A percentile compares a stretch with the other conserved stretches of the same genome.
These are phyloP conservation scores for Fusarium citri DNA, from an alignment of 2,329 filamentous ascomycete species.

Conservation along the genomic window DNA sequence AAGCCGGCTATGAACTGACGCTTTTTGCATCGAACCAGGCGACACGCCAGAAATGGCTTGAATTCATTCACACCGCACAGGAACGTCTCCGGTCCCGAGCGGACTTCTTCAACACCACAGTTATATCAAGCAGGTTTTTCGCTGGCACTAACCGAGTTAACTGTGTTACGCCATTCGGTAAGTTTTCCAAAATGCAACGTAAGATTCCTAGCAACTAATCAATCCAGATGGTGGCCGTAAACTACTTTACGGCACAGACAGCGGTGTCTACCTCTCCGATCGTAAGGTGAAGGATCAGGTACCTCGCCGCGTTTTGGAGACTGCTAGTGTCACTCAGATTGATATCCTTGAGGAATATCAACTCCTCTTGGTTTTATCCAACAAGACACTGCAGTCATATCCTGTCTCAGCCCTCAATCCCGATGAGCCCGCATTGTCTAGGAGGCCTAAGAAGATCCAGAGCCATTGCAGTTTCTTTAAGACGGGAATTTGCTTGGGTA, in stretches of 20 bases:
- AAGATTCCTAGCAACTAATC: constrained; percentile 33
- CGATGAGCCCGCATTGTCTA: constrained; percentile 82
- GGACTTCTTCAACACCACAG: constrained; percentile 85
- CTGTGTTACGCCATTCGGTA: constrained; percentile 91
- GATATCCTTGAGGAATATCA: constrained; percentile 97
- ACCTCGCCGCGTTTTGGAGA: constrained; percentile 87
- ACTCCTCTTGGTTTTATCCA: constrained; percentile 88
- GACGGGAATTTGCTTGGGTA: constrained; percentile 91
- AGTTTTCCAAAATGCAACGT: constrained; percentile 49
- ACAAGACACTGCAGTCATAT: constrained; percentile 93
- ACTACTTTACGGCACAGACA: constrained; percentile 93
- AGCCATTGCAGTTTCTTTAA: constrained; percentile 99
- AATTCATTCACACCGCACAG: constrained; percentile 93
- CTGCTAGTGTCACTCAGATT: constrained; percentile 89
- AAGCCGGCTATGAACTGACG: constrained; percentile 92
- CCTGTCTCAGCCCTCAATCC: constrained; percentile 87
- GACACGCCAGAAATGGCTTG: constrained; percentile 95
- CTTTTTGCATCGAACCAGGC: constrained; percentile 88
- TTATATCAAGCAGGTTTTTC: constrained; percentile 71
- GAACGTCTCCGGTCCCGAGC: constrained; percentile 86
- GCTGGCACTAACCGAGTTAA: constrained; percentile 84
- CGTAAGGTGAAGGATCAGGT: constrained; percentile 85
- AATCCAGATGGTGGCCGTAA: constrained; percentile 88
- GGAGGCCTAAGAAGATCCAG: constrained; percentile 94
- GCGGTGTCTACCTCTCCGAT: constrained; percentile 91